A percentile compares a stretch with the other conserved stretches of the same genome.
Evolutionary conservation across 345 rosid species (phyloP).

Genomic region (Eucalyptus virginea): DNA sequence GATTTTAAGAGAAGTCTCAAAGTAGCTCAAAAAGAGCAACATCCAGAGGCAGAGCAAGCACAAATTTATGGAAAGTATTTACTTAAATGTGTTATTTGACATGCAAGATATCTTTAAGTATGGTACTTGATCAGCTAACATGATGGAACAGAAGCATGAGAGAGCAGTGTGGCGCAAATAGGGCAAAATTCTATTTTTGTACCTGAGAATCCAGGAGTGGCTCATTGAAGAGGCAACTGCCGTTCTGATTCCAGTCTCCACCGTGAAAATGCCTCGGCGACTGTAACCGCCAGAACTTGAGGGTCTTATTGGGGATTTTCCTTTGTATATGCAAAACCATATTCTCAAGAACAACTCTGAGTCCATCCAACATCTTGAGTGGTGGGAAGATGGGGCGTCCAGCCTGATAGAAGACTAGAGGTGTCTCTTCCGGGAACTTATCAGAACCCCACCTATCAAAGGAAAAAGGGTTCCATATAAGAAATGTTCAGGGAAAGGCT

Average conservation of each 20-base stretch:
- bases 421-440: slow-evolving; percentile 82
- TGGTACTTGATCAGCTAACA: neutral
- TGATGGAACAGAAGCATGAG: neutral
- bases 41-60: neutral
- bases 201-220: slow-evolving; percentile 73
- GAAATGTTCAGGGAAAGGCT: neutral
- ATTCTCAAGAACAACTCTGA: slow-evolving; percentile 61
- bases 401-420: slow-evolving; percentile 62
- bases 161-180: neutral
- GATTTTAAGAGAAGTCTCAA: neutral
- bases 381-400: slow-evolving; percentile 70
- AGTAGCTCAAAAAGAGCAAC: neutral
- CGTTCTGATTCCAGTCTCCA: slow-evolving; percentile 95
- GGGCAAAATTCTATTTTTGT: neutral
- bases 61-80: neutral
- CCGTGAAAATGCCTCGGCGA: slow-evolving; percentile 90
- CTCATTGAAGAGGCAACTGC: slow-evolving; percentile 70
- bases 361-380: slow-evolving; percentile 56
- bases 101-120: neutral
- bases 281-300: slow-evolving; percentile 90
- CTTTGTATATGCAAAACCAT: slow-evolving; percentile 57
- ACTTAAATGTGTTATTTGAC: neutral
- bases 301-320: slow-evolving; percentile 41
- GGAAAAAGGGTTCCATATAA: neutral
- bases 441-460: slow-evolving; percentile 76